Base-by-base conservation (phyloP, 1,139 yeast genomes). In the Zygosaccharomyces pseudobailii region DNA sequence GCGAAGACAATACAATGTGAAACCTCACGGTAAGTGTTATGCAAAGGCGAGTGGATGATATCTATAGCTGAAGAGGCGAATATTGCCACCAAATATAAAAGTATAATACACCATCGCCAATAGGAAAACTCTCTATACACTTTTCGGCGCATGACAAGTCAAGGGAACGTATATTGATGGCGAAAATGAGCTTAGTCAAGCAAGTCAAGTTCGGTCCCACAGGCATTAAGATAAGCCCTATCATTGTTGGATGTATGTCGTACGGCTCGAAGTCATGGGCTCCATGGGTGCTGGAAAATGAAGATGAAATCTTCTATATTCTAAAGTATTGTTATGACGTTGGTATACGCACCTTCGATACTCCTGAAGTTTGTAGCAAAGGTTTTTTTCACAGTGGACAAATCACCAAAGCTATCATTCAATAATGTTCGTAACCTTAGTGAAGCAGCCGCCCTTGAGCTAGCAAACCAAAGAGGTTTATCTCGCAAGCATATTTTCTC, bases 221-320 rank as follows among this genome's bases (percentile, higher is more conserved):
- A 0, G 79, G 80, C 0, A 64, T 76, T 31, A 65, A 69, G 45
- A 63, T 75, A 22, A 70, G 80, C 9, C 71, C 71, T 41, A 57
- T 76, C 19, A 69, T 76, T 44, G 71, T 75, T 19, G 80, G 80
- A 32, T 75, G 79, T 53, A 75, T 75, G 79, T 61, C 76, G 2
- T 76, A 60, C 52, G 80, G 80, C 7, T 49, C 58, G 25, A 71
- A 70, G 47, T 43, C 46, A 17, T 72, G 72, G 71, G 68, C 59
- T 3, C 66, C 64, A 20, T 75, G 78, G 78, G 70, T 72, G 3
- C 36, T 70, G n/a, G 71, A 65, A 20, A 66, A 69, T 41, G 67
- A 69, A 43, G 68, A 71, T 35, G 41, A 56, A 45, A 48, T 63
- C 32, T 57, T 68, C 41, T 48, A 51, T n/a, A 63, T 74, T 19